A percentile compares a stretch with the other conserved stretches of the same genome.
Evolutionary conservation across 2,329 filamentous ascomycete species (phyloP).

Genomic region (Magnaporthiopsis incrustans): DNA sequence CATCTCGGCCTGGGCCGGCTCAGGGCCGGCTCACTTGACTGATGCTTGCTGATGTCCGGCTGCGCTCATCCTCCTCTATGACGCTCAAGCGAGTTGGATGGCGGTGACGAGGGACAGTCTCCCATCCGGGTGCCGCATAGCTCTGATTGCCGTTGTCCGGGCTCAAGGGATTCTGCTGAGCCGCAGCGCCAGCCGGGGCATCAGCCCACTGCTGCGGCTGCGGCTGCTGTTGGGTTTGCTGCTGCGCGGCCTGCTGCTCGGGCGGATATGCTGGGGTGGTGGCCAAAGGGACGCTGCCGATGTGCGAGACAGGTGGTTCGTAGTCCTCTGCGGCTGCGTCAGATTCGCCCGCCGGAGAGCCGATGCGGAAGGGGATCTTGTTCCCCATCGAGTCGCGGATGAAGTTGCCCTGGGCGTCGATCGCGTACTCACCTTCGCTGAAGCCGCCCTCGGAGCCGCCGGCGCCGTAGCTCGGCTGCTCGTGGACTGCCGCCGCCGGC

Average conservation of each 20-base stretch:
- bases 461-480: conserved; percentile 24
- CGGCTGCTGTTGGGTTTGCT: conserved; percentile 3
- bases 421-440: conserved; percentile 64
- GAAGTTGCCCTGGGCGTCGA: conserved; percentile 53
- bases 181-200: neutral
- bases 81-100: conserved; percentile 85
- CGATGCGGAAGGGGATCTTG: conserved; percentile 44
- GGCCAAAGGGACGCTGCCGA: neutral
- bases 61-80: conserved; percentile 74
- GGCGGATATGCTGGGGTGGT: neutral
- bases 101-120: conserved; percentile 69
- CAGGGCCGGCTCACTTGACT: conserved; percentile 48
- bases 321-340: conserved; percentile 49
- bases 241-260: conserved; percentile 1
- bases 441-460: conserved; percentile 54
- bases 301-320: conserved; percentile 29
- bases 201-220: conserved; percentile 8
- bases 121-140: conserved; percentile 65
- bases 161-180: neutral
- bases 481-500: conserved; percentile 28
- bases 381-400: conserved; percentile 53
- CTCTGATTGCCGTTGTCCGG: conserved; percentile 60
- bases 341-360: conserved; percentile 38
- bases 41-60: conserved; percentile 59
- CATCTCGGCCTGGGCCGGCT: conserved; percentile 3